Base-by-base conservation (phyloP, 768 basidiomycete species). In the Multifurca ochricompacta region DNA sequence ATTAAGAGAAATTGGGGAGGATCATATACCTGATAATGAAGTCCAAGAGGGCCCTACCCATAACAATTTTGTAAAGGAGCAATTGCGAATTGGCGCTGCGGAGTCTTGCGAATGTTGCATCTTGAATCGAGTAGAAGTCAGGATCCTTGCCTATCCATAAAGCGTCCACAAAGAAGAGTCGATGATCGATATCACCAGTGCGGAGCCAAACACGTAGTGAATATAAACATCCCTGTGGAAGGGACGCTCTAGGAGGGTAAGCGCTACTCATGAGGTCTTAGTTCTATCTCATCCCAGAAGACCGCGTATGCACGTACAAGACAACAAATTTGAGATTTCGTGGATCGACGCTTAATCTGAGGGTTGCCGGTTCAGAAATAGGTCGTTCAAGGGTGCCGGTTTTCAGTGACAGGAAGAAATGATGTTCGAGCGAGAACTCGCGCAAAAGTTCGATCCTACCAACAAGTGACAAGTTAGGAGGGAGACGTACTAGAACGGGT, bases 101-200 rank as follows among this genome's bases (percentile, higher is more conserved):
- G 55, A 78, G 65, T 31, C 73, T 65, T 36, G 81, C 78, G 61
- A 81, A 79, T 1, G 77, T 76, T 9, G 79, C 81, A 41, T 83
- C 76, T 18, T 70, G 68, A 39, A 86, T 77, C 2, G 76, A 69
- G 40, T 69, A 65, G 63, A 86, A 85, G 62, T 85, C 81, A 4
- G 80, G 80, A 62, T 86, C 82, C 62, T 72, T 79, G 16, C 80
- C 83, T 11, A 85, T 68, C 81, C 82, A 85, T 25, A 85, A 63
- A 25, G 82, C 79, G 59, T 82, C 80, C 18, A 80, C 79, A 32
- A 75, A 74, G 60, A 86, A 85, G 40, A 85, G 51, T 32, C 81
- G 76, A 56, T 83, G 84, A 52, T 85, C 80, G 34, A 80, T 67
- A n/a, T 70, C 73, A 30, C 75, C 75, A 5, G 73, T 73, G 13